These are phyloP conservation scores for Parsonsia alboflavescens DNA, from an alignment of 257 asterid species.

Conservation along the genomic window DNA sequence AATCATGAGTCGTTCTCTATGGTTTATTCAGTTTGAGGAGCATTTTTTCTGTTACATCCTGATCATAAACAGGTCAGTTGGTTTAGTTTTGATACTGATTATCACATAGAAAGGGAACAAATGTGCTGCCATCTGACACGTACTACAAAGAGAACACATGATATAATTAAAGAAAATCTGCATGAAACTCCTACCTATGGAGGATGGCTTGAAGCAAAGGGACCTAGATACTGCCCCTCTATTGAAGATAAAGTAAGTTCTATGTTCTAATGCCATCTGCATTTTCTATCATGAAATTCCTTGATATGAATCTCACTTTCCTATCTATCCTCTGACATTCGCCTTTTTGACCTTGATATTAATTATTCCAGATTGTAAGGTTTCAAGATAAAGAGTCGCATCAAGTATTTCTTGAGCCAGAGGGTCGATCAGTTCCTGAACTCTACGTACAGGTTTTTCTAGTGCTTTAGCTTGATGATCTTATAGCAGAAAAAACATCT, in stretches of 20 bases:
- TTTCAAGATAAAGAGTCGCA: constrained; percentile 96
- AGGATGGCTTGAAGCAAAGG: constrained; percentile 99
- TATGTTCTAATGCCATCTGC: constrained; percentile 15
- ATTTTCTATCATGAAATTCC: not conserved
- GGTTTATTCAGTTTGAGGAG: constrained; percentile 6
- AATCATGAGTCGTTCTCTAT: constrained; percentile 2
- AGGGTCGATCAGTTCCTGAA: constrained; percentile 94
- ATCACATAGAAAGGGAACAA: constrained; percentile 80
- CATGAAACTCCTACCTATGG: constrained; percentile 99
- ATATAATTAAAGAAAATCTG: constrained; percentile 75
- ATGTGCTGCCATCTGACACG: constrained; percentile 97
- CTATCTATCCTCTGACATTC: constrained; percentile 3
- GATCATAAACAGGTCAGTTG: constrained; percentile 67
- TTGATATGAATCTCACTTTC: not conserved
- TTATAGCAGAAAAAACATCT: constrained; percentile 3
- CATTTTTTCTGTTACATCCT: constrained; percentile 14
- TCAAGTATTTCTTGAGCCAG: constrained; percentile 98
- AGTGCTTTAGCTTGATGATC: constrained; percentile 18
- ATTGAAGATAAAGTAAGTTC: constrained; percentile 86
- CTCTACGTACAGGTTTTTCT: constrained; percentile 86
- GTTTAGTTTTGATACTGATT: constrained; percentile 93
- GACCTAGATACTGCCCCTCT: constrained; percentile 99
- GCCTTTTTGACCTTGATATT: constrained; percentile 21
- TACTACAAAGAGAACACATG: constrained; percentile 85
- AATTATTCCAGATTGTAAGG: constrained; percentile 69